Conservation (phyloP, 2,329 filamentous ascomycete species). For the Golovinomyces cichoracearum region DNA sequence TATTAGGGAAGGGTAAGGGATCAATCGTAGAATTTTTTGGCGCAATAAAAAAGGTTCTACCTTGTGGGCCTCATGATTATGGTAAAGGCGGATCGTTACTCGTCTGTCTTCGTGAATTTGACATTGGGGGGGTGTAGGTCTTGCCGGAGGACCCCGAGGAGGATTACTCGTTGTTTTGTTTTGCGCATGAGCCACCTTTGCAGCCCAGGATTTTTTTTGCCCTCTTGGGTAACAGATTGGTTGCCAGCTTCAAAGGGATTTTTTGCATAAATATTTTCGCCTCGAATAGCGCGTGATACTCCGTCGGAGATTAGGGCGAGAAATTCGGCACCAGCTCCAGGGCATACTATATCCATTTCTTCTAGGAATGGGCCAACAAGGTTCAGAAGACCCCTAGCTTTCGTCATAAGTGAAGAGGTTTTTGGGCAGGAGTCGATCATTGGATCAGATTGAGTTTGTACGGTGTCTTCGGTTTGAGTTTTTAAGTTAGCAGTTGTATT, state of each 20-base stretch:
- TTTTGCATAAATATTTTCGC: background rate
- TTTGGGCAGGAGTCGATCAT: background rate
- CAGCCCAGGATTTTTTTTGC: background rate
- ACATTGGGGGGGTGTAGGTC: background rate
- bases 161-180: background rate
- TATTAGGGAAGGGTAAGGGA: background rate
- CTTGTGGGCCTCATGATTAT: background rate
- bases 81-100: background rate
- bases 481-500: too few species aligned
- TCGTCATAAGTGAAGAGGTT: background rate
- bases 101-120: background rate
- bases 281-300: background rate
- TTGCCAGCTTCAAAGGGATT: background rate
- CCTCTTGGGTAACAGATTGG: background rate
- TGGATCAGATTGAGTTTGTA: background rate
- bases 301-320: background rate
- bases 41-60: background rate
- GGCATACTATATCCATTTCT: background rate
- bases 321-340: background rate
- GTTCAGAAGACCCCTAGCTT: background rate
- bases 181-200: background rate
- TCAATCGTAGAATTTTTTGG: background rate
- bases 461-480: too few species aligned
- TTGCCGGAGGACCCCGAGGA: background rate
- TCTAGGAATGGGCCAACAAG: background rate